Percentiles rank a stretch among this genome's conserved stretches.
These are phyloP conservation scores for Teunomyces lycoperdinae DNA, from an alignment of 805 yeast species.

Conservation along the genomic window DNA sequence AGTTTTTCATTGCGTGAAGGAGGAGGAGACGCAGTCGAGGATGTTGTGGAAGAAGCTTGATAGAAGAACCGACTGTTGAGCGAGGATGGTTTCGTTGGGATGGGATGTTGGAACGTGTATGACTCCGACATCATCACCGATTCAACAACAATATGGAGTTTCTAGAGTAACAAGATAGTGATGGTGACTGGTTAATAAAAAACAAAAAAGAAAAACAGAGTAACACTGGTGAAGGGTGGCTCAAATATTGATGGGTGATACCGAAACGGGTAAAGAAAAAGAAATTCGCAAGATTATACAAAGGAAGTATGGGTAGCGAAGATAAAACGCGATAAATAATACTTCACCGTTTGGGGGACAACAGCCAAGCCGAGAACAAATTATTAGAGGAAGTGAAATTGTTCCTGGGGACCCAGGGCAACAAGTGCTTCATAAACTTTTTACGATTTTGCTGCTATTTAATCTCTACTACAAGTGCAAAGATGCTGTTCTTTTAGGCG, in stretches of 20 bases:
- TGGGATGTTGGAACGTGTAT: conserved; percentile 6
- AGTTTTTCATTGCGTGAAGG: background rate
- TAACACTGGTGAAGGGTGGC: background rate
- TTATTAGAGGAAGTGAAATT: too few relatives aligned
- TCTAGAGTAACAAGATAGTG: too few relatives aligned
- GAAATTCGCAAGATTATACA: conserved; percentile 1
- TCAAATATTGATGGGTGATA: background rate
- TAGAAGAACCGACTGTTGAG: conserved; percentile 7
- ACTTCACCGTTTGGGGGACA: background rate
- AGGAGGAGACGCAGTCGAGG: background rate
- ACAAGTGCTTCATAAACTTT: too few relatives aligned
- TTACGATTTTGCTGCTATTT: too few relatives aligned
- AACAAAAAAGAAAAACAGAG: background rate
- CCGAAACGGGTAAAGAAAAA: background rate
- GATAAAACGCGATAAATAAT: background rate
- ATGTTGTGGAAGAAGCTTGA: background rate
- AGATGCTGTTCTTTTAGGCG: background rate
- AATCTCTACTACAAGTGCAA: too few relatives aligned
- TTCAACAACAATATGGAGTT: background rate
- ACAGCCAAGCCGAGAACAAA: background rate
- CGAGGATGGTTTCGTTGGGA: conserved; percentile 8
- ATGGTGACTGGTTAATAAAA: background rate
- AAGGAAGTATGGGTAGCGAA: background rate
- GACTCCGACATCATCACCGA: conserved; percentile 2
- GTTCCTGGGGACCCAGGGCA: too few relatives aligned